Percentiles rank a stretch among this genome's conserved stretches.
phyloP scores from a whole-genome alignment of 2,329 filamentous ascomycete genomes.

The Neofusicoccum kwambonambiense region DNA sequence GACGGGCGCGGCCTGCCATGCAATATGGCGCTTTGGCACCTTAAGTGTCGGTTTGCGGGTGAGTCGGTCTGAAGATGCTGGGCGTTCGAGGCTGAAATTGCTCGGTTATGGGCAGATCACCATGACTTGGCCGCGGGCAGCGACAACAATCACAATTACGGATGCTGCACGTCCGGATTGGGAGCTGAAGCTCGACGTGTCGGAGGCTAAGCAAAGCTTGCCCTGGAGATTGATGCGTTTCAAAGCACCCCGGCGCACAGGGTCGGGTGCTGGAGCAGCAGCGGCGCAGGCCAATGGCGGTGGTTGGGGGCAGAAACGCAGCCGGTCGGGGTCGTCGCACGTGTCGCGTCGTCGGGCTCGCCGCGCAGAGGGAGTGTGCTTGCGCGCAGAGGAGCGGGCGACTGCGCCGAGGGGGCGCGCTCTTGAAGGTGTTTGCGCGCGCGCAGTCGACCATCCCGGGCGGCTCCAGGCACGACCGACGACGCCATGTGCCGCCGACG shows the following conservation, averaged over 20 bases:
- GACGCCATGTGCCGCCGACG: not conserved
- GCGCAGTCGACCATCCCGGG: not conserved
- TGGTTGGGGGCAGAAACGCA: not conserved
- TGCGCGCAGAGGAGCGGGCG: not conserved
- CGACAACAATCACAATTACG: conserved; percentile 5
- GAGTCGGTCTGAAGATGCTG: not conserved
- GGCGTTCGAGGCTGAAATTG: conserved; percentile 10
- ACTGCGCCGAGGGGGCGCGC: not conserved
- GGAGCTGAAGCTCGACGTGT: conserved; percentile 11
- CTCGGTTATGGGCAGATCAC: conserved; percentile 14
- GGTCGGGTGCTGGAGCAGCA: not conserved
- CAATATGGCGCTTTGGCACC: conserved; percentile 14
- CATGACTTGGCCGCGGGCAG: conserved; percentile 1
- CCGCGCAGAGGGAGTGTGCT: not conserved
- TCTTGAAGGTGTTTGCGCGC: conserved; percentile 4
- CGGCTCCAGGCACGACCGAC: not conserved
- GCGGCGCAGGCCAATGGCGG: conserved; percentile 6
- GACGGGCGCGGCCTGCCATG: not conserved
- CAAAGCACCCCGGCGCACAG: conserved; percentile 12
- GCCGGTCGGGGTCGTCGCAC: not conserved
- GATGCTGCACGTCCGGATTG: not conserved
- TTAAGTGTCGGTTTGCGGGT: not conserved
- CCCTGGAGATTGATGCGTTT: conserved; percentile 13
- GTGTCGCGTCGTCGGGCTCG: not conserved
- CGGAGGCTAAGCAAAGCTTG: conserved; percentile 15